Base-by-base conservation (phyloP, 1,139 yeast genomes). In the Hyphopichia pseudoburtonii region DNA sequence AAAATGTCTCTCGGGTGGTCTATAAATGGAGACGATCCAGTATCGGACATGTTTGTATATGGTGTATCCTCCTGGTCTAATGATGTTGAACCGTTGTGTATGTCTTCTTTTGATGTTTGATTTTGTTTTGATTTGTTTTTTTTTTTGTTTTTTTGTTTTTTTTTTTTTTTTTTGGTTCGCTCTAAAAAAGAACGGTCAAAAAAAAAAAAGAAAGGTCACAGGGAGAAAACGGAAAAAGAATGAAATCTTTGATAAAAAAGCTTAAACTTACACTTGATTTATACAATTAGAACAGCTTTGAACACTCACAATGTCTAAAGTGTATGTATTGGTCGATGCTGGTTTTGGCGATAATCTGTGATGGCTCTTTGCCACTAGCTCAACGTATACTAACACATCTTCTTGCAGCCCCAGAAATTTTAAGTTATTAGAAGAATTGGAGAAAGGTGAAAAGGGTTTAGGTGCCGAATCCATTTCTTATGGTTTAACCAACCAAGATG, bases 381-480 rank as follows among this genome's bases (percentile, higher is more conserved):
- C n/a, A 7, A 17, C 17, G 6, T 16, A 21, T 42, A 52, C 54
- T 52, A 48, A 48, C 53, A 27, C n/a, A n/a, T n/a, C n/a, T n/a
- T 5, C n/a, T 9, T 10, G n/a, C 45, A 86, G 95, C 33, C 97
- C 97, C 47, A 80, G 97, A 64, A 89, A 89, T 60, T 92, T 92
- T 64, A 86, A 95, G 57, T 76, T 92, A 33, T 74, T 92, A 46
- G 98, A 92, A 67, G 98, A 92, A 65, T 75, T 94, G 48, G 99
- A 94, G 62, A 92, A 90, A 57, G 98, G 98, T 36, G 99, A 94
- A 60, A 94, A 94, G 61, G 98, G 98, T 12, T 73, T 87, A 37
- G 97, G 98, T 21, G 94, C 97, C 25, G 97, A 94, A 60, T 86
- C 96, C 17, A 90, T 96, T 60, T 90, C 97, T 16, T 88, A 90